phyloP scores from a whole-genome alignment of 108 stramenopile genomes.

The Nitzschia putrida region DNA sequence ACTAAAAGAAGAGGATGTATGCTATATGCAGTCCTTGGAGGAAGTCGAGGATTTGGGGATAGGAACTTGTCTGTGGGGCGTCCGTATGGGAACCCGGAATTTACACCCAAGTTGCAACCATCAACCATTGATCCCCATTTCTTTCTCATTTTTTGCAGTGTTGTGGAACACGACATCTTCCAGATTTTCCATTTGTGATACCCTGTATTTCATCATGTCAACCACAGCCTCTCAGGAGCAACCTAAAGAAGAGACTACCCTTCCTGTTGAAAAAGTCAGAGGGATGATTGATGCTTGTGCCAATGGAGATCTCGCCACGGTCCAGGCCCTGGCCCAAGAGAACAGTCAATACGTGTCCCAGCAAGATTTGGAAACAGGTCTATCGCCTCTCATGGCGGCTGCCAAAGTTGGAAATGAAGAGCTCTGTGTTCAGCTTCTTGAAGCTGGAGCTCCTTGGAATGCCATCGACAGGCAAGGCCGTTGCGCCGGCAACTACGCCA shows the following conservation, averaged over 20 bases:
- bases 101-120: too few species aligned
- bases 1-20: too few species aligned
- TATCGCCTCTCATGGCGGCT: slow-evolving; percentile 79
- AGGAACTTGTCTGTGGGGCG: too few species aligned
- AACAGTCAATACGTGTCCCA: slow-evolving; percentile 51
- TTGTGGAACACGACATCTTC: too few species aligned
- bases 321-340: slow-evolving; percentile 26
- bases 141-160: too few species aligned
- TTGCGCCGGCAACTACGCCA: slow-evolving; percentile 92
- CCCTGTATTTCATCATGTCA: too few species aligned
- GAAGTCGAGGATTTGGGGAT: too few species aligned
- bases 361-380: slow-evolving; percentile 71
- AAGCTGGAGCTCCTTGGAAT: slow-evolving; percentile 89
- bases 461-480: slow-evolving; percentile 78
- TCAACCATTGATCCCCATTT: too few species aligned
- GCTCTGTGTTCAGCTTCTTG: slow-evolving; percentile 51
- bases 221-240: not conserved
- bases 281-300: slow-evolving; percentile 50
- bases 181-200: too few species aligned
- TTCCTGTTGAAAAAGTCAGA: slow-evolving; percentile 32
- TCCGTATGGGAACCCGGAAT: too few species aligned
- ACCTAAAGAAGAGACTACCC: not conserved
- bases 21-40: too few species aligned
- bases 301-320: slow-evolving; percentile 18
- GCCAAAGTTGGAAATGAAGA: slow-evolving; percentile 53